These are phyloP conservation scores for Cladosporium sp. DNA, from an alignment of 2,329 filamentous ascomycete genomes.

Conservation along the genomic window DNA sequence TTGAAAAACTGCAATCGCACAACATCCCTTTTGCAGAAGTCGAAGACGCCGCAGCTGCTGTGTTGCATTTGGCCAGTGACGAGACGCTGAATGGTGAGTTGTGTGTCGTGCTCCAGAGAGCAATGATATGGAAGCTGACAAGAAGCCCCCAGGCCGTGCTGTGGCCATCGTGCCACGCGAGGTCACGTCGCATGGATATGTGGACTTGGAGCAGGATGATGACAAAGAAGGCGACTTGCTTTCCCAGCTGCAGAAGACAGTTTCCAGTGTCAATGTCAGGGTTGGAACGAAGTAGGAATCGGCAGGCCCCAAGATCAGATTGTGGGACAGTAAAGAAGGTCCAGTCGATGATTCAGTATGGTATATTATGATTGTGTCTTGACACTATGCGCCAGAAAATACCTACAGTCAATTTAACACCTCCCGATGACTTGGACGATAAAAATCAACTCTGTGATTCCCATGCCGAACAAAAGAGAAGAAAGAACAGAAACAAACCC, in stretches of 20 bases:
- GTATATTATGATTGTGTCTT: no score
- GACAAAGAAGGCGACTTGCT: background rate
- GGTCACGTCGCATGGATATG: constrained; percentile 17
- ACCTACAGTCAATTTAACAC: no score
- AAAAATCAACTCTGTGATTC: no score
- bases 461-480: no score
- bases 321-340: no score
- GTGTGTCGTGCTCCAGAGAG: background rate
- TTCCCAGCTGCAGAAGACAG: background rate
- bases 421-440: no score
- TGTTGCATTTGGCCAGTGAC: constrained; percentile 22
- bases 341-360: no score
- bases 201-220: constrained; percentile 20
- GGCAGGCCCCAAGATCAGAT: no score
- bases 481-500: no score
- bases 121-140: background rate
- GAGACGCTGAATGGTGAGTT: constrained; percentile 20
- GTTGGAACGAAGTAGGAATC: background rate
- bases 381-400: no score
- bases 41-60: constrained; percentile 22
- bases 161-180: constrained; percentile 19
- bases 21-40: constrained; percentile 21
- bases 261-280: background rate
- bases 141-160: constrained; percentile 18
- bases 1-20: constrained; percentile 13